phyloP scores from a whole-genome alignment of 2,329 filamentous ascomycete genomes.

The Curvularia eragrostidis region DNA sequence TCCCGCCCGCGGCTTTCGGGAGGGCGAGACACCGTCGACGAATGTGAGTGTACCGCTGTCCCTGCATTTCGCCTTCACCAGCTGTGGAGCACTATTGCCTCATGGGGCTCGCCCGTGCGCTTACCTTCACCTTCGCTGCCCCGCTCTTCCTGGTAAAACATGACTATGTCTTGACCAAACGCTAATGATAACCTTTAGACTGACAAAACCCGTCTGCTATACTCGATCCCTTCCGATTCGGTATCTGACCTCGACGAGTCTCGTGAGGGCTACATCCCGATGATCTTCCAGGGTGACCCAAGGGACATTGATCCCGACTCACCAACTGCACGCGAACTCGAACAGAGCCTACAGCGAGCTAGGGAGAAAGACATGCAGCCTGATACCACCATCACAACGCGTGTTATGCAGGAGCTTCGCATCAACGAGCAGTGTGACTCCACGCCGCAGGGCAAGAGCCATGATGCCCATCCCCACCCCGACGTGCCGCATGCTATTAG shows the following conservation, averaged over 20 bases:
- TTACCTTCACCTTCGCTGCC: slow-evolving; percentile 15
- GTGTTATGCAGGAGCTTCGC: slow-evolving; percentile 32
- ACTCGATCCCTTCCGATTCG: slow-evolving; percentile 23
- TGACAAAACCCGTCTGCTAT: slow-evolving; percentile 33
- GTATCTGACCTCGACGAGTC: slow-evolving; percentile 17
- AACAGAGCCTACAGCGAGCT: slow-evolving; percentile 1
- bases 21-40: slow-evolving; percentile 36
- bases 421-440: slow-evolving; percentile 15
- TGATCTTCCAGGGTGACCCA: slow-evolving; percentile 35
- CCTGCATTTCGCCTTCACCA: slow-evolving; percentile 20
- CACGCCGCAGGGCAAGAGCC: slow-evolving; percentile 1
- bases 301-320: slow-evolving; percentile 31
- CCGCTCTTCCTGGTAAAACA: background rate
- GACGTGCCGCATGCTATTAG: slow-evolving; percentile 34
- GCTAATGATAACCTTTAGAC: slow-evolving; percentile 31
- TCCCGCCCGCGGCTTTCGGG: slow-evolving; percentile 24
- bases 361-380: slow-evolving; percentile 10
- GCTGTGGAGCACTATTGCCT: slow-evolving; percentile 15
- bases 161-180: background rate
- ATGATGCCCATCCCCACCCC: slow-evolving; percentile 16
- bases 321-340: slow-evolving; percentile 16
- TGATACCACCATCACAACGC: slow-evolving; percentile 16
- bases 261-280: slow-evolving; percentile 30
- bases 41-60: slow-evolving; percentile 40
- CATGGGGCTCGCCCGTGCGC: slow-evolving; percentile 1